A percentile compares a stretch with the other conserved stretches of the same genome.
These are phyloP conservation scores for Mycena chlorophos DNA, from an alignment of 768 basidiomycete species.

Conservation along the genomic window DNA sequence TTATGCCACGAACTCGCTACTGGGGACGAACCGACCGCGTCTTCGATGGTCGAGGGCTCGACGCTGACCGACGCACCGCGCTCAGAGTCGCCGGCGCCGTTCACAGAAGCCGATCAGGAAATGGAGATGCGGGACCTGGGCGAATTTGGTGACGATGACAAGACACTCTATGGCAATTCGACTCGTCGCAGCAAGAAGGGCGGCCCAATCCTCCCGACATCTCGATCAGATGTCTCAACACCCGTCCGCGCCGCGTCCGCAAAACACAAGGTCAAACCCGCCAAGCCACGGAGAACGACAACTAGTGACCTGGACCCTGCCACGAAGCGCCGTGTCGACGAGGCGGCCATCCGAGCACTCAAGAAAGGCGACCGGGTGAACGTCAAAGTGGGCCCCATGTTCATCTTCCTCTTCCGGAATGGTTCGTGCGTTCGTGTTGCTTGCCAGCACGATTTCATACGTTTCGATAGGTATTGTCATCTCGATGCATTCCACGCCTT, in stretches of 20 bases:
- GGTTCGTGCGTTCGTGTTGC: slow-evolving; percentile 37
- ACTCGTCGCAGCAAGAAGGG: slow-evolving; percentile 15
- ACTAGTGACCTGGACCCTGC: neutral
- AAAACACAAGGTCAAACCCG: no score
- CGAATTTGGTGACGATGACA: slow-evolving; percentile 28
- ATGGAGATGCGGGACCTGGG: slow-evolving; percentile 22
- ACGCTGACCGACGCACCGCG: slow-evolving; percentile 33
- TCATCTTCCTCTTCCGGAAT: slow-evolving; percentile 66
- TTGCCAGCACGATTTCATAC: slow-evolving; percentile 1
- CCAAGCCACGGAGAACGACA: neutral
- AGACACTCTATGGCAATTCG: slow-evolving; percentile 21
- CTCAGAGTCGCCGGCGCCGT: slow-evolving; percentile 39
- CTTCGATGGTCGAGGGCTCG: slow-evolving; percentile 26
- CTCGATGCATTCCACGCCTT: slow-evolving; percentile 52
- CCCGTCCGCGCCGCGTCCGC: no score
- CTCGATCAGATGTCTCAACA: slow-evolving; percentile 10
- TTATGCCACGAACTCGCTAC: slow-evolving; percentile 60
- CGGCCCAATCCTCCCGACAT: slow-evolving; percentile 15
- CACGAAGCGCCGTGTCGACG: slow-evolving; percentile 19
- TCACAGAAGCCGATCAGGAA: slow-evolving; percentile 27
- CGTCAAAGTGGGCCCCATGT: slow-evolving; percentile 58
- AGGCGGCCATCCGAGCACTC: slow-evolving; percentile 18
- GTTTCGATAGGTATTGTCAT: slow-evolving; percentile 56
- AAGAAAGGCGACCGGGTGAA: slow-evolving; percentile 58
- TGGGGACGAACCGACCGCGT: slow-evolving; percentile 25